Conservation (phyloP, 2,329 filamentous ascomycete species). For the Tolypocladium sp. region DNA sequence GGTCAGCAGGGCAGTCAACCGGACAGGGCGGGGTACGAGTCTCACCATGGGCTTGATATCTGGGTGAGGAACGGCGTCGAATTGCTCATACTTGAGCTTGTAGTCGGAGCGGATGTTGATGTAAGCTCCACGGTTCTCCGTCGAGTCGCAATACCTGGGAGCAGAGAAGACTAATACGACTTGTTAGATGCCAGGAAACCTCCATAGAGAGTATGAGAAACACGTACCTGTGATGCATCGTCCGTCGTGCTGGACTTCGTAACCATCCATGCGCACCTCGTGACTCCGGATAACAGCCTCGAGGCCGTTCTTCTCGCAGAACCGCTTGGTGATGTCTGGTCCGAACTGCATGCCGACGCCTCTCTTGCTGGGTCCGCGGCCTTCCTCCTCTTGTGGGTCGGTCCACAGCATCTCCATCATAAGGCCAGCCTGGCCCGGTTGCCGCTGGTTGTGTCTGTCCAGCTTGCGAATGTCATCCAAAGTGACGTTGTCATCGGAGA, state of each 20-base stretch:
- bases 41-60: conserved; percentile 85
- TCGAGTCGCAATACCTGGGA: conserved; percentile 94
- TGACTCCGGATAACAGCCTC: conserved; percentile 95
- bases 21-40: neutral
- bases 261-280: conserved; percentile 98
- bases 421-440: conserved; percentile 84
- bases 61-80: conserved; percentile 93
- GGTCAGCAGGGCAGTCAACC: conserved; percentile 14
- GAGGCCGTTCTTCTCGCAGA: conserved; percentile 92
- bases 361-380: conserved; percentile 89
- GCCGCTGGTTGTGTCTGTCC: conserved; percentile 80
- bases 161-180: conserved; percentile 73
- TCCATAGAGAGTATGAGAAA: neutral
- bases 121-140: conserved; percentile 95
- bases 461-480: conserved; percentile 91
- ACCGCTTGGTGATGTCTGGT: conserved; percentile 88
- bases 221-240: conserved; percentile 79
- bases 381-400: conserved; percentile 78
- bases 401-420: conserved; percentile 99
- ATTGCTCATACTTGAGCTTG: conserved; percentile 86
- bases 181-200: neutral
- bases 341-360: conserved; percentile 96
- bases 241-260: conserved; percentile 93
- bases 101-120: conserved; percentile 93
- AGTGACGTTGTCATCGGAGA: conserved; percentile 88